Evolutionary conservation across 2,329 filamentous ascomycete species (phyloP).

Genomic region (Sporothrix brasiliensis): DNA sequence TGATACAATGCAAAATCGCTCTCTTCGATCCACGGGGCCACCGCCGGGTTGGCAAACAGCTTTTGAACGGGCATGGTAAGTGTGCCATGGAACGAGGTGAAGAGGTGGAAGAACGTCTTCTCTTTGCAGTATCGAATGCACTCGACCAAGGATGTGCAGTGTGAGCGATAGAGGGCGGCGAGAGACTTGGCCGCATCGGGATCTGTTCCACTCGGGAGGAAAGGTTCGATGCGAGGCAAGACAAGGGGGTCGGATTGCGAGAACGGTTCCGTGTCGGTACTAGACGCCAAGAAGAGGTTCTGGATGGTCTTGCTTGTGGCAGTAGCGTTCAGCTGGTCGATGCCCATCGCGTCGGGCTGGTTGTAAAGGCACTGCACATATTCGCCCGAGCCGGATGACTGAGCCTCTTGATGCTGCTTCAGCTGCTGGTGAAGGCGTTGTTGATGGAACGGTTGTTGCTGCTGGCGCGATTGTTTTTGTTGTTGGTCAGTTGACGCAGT

Average conservation of each 20-base stretch:
- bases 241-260: slow-evolving; percentile 70
- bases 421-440: slow-evolving; percentile 21
- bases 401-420: slow-evolving; percentile 17
- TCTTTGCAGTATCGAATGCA: slow-evolving; percentile 95
- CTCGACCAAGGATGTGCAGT: slow-evolving; percentile 93
- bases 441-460: slow-evolving; percentile 26
- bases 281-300: slow-evolving; percentile 63
- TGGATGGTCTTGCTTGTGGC: slow-evolving; percentile 61
- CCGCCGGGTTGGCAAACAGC: slow-evolving; percentile 75
- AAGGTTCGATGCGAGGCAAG: slow-evolving; percentile 83
- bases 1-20: slow-evolving; percentile 96
- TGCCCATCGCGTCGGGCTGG: slow-evolving; percentile 57
- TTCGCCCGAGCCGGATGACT: slow-evolving; percentile 35
- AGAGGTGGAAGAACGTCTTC: slow-evolving; percentile 93
- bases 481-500: slow-evolving; percentile 1
- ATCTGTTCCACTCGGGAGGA: slow-evolving; percentile 80
- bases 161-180: slow-evolving; percentile 84
- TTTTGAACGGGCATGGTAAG: slow-evolving; percentile 97
- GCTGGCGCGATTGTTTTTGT: slow-evolving; percentile 27
- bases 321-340: slow-evolving; percentile 62
- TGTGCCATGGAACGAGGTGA: slow-evolving; percentile 92
- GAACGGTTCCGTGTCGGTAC: slow-evolving; percentile 55
- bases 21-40: slow-evolving; percentile 92
- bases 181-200: slow-evolving; percentile 83
- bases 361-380: slow-evolving; percentile 60